These are phyloP conservation scores for Saccharomycopsis vini DNA, from an alignment of 805 yeast genomes.

Conservation along the genomic window DNA sequence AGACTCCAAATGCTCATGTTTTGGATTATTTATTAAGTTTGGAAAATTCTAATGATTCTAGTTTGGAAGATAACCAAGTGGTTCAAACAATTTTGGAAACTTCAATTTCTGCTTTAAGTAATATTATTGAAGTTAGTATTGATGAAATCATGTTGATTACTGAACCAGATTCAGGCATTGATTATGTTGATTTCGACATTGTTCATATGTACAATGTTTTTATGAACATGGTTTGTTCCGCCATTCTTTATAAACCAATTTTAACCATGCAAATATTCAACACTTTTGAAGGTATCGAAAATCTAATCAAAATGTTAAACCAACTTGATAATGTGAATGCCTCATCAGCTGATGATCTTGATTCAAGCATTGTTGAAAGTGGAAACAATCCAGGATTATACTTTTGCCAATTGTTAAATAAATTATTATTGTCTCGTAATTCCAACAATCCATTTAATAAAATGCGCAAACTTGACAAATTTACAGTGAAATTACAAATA, in stretches of 20 bases:
- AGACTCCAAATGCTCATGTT: not conserved
- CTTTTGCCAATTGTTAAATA: constrained; percentile 16
- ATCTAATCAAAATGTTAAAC: constrained; percentile 8
- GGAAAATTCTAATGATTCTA: constrained; percentile 5
- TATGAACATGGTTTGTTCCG: constrained; percentile 10
- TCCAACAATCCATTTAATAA: constrained; percentile 13
- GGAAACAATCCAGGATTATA: not conserved
- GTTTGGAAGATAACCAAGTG: constrained; percentile 10
- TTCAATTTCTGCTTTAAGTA: constrained; percentile 2
- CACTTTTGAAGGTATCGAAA: constrained; percentile 4
- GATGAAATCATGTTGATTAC: constrained; percentile 17
- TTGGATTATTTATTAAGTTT: not conserved
- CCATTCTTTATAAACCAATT: constrained; percentile 12
- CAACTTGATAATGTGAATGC: constrained; percentile 14
- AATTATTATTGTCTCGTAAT: constrained; percentile 13
- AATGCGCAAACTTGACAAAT: constrained; percentile 10
- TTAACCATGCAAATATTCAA: constrained; percentile 10
- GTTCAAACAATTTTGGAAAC: constrained; percentile 11
- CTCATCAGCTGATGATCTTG: constrained; percentile 4
- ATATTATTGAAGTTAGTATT: constrained; percentile 8
- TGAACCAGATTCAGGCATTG: constrained; percentile 15
- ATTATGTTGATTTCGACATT: constrained; percentile 14
- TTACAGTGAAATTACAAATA: constrained; percentile 9
- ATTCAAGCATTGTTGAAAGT: not conserved
- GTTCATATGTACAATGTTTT: constrained; percentile 10